Evolutionary conservation across 495 filamentous ascomycete species (phyloP), one percentile per base, ranked within the genome.

Genomic region (Parachaetomium inaequale): DNA sequence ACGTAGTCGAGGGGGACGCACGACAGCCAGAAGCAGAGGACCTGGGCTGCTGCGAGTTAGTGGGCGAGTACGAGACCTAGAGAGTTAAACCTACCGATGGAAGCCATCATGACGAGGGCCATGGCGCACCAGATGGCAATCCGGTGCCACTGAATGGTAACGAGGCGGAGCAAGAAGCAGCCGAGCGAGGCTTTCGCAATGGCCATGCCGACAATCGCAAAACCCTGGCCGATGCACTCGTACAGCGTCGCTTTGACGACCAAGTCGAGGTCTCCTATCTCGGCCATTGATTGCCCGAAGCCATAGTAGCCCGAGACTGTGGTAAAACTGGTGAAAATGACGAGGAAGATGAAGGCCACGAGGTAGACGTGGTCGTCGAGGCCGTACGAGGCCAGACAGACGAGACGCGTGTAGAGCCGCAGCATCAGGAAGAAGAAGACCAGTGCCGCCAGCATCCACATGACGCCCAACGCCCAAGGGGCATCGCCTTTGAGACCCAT

Each of bases 161-260:
- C 75, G 2, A 78, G 68, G 8, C 76, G 72, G 21, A 78, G 66
- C 29, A 78, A 64, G 54, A 78, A 78, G 12, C 74, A 64, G 2
- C 75, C 76, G 38, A 78, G 67, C 1, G 76, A 76, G 21, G 70
- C 57, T 53, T 78, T 78, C 36, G 75, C 74, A 52, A 75, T 66
- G 12, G 74, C 70, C 59, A 73, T 76, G 42, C 75, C 76, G 17
- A 68, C 59, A 12, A 78, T 70, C 26, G 74, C 72, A 43, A 78
- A 75, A 29, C 62, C 73, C 54, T 78, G 74, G 17, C 71, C 75
- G n/a, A 78, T 70, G 19, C 70, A 70, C 26, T 71, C 72, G 65
- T 68, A 76, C n/a, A 72, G 64, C 7, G 73, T 70, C 8, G 75
- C 72, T 17, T 66, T 32, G 14, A 72, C 64, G 2, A 64, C 66